These are phyloP conservation scores for Stagonosporopsis vannaccii DNA, from an alignment of 2,329 filamentous ascomycete genomes.

Conservation along the genomic window DNA sequence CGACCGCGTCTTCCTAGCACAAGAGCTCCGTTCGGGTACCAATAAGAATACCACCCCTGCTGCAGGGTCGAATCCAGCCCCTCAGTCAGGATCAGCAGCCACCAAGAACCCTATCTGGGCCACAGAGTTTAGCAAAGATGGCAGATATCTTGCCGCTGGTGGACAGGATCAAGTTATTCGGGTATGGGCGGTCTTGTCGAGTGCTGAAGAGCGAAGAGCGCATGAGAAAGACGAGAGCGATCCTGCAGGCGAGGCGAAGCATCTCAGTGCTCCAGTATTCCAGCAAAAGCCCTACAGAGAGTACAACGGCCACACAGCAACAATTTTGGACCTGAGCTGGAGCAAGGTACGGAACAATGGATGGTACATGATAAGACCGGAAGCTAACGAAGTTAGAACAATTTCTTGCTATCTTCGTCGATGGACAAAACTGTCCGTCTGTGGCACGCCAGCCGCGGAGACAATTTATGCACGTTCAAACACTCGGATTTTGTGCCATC, in stretches of 20 bases:
- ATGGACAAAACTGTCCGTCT: conserved; percentile 98
- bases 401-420: conserved; percentile 91
- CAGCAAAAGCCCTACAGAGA: conserved; percentile 77
- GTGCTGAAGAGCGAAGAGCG: conserved; percentile 75
- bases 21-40: conserved; percentile 76
- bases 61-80: conserved; percentile 36
- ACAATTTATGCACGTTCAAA: conserved; percentile 92
- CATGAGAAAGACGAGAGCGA: conserved; percentile 75
- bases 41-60: conserved; percentile 39
- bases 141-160: conserved; percentile 87
- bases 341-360: conserved; percentile 71
- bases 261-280: conserved; percentile 90
- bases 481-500: conserved; percentile 96
- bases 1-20: conserved; percentile 86
- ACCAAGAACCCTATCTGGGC: conserved; percentile 81
- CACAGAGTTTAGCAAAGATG: conserved; percentile 90
- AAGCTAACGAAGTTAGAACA: conserved; percentile 65
- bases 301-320: conserved; percentile 82
- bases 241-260: conserved; percentile 62
- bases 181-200: conserved; percentile 88
- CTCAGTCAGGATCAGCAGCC: conserved; percentile 44
- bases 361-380: neutral
- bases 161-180: conserved; percentile 86
- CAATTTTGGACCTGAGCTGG: conserved; percentile 93
- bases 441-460: conserved; percentile 86